These are phyloP conservation scores for Phytophthora hybrid DNA, from an alignment of 352 stramenopile genomes.

Conservation along the genomic window DNA sequence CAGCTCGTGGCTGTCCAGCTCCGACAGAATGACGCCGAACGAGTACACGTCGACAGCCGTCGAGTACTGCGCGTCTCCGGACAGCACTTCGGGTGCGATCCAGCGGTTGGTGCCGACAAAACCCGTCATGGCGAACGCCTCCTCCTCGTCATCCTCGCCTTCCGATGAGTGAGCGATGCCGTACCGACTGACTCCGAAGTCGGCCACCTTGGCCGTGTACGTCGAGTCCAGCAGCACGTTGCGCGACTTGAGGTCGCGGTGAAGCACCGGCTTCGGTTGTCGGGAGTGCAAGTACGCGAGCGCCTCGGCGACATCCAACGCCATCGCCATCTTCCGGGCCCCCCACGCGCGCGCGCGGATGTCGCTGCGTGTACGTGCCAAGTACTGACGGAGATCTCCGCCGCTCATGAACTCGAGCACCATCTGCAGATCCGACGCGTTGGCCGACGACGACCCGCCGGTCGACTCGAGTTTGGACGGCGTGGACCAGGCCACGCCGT, in stretches of 20 bases:
- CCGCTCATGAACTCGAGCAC: conserved; percentile 80
- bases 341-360: conserved; percentile 49
- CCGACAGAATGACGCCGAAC: conserved; percentile 74
- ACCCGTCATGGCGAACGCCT: conserved; percentile 37
- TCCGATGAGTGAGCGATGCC: conserved; percentile 35
- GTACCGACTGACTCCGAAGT: conserved; percentile 73
- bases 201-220: conserved; percentile 68
- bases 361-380: conserved; percentile 46
- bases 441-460: conserved; percentile 6
- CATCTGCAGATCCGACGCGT: conserved; percentile 63
- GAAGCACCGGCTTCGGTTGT: conserved; percentile 63
- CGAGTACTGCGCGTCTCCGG: conserved; percentile 50
- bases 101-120: conserved; percentile 54
- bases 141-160: conserved; percentile 35
- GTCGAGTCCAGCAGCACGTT: conserved; percentile 41
- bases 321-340: conserved; percentile 64
- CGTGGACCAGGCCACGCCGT: conserved; percentile 74
- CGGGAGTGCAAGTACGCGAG: conserved; percentile 72
- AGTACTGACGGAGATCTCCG: conserved; percentile 66
- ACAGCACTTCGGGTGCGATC: conserved; percentile 73
- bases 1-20: conserved; percentile 75
- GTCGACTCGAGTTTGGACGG: conserved; percentile 22
- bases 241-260: conserved; percentile 24
- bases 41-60: conserved; percentile 74
- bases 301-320: conserved; percentile 65